Evolutionary conservation across 2,329 filamentous ascomycete genomes (phyloP).

Genomic region (Alternaria gansuensis): DNA sequence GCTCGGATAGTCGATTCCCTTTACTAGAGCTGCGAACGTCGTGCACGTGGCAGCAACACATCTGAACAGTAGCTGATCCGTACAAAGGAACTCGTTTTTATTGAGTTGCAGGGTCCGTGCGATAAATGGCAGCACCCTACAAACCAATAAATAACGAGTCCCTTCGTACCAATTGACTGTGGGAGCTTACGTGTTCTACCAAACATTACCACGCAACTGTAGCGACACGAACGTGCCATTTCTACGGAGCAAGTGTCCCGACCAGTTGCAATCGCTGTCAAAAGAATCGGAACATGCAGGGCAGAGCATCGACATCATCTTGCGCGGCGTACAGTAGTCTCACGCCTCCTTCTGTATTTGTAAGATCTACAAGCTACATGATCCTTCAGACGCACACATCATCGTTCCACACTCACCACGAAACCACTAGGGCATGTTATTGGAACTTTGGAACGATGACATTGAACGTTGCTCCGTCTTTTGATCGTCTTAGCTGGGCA

Average conservation of each 20-base stretch:
- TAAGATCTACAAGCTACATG: conserved; percentile 2
- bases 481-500: neutral
- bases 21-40: conserved; percentile 9
- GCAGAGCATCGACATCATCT: conserved; percentile 1
- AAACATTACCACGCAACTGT: neutral
- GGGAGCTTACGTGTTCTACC: conserved; percentile 2
- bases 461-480: conserved; percentile 1
- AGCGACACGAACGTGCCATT: neutral
- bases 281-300: conserved; percentile 11
- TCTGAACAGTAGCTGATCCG: conserved; percentile 1
- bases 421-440: neutral
- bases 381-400: conserved; percentile 2
- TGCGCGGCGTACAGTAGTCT: conserved; percentile 10
- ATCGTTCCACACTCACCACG: neutral
- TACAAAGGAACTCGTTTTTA: neutral
- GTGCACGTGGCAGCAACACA: conserved; percentile 9
- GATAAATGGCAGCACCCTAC: too few relatives aligned
- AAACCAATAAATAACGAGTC: too few relatives aligned
- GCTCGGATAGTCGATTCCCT: conserved; percentile 5
- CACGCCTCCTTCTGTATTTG: neutral
- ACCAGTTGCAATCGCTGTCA: conserved; percentile 4
- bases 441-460: neutral
- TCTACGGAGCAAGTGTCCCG: conserved; percentile 10
- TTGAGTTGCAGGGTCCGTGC: too few relatives aligned
- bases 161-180: neutral